phyloP scores from a whole-genome alignment of 495 filamentous ascomycete genomes.

The Penicillium argentinense region DNA sequence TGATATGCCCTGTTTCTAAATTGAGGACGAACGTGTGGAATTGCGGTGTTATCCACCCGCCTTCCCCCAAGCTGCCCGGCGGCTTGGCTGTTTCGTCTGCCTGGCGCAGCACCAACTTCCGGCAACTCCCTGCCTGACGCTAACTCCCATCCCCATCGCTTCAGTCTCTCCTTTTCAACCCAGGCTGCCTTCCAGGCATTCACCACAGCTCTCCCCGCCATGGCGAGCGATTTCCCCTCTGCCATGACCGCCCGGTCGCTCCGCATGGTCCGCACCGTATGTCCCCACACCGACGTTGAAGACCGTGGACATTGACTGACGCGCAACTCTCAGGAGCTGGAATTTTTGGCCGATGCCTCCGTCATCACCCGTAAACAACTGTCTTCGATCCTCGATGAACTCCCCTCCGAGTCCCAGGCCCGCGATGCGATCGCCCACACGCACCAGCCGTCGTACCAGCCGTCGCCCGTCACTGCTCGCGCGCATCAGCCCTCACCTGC shows the following conservation, averaged over 20 bases:
- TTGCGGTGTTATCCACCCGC: not conserved
- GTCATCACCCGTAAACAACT: constrained; percentile 71
- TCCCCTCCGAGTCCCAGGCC: constrained; percentile 61
- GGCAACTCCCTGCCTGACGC: not conserved
- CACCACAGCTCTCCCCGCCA: constrained; percentile 15
- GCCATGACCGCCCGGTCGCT: constrained; percentile 77
- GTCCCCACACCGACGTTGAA: constrained; percentile 20
- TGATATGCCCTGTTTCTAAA: not conserved
- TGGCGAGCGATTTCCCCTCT: constrained; percentile 41
- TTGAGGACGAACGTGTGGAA: not conserved
- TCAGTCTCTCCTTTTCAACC: not conserved
- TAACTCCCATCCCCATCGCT: not conserved
- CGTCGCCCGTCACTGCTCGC: not conserved
- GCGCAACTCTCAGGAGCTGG: constrained; percentile 70
- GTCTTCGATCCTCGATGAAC: constrained; percentile 65
- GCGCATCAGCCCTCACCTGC: constrained; percentile 1
- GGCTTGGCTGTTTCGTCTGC: constrained; percentile 1
- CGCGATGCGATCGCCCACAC: constrained; percentile 20
- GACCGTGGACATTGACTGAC: constrained; percentile 10
- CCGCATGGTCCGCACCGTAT: constrained; percentile 79
- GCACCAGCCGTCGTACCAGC: not conserved
- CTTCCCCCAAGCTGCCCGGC: too few relatives aligned
- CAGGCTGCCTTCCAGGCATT: not conserved
- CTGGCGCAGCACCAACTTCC: too few relatives aligned
- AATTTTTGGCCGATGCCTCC: constrained; percentile 77